Evolutionary conservation across 2,329 filamentous ascomycete genomes (phyloP), one percentile per base, ranked within the genome.

Genomic region (Calonectria leucothoes): DNA sequence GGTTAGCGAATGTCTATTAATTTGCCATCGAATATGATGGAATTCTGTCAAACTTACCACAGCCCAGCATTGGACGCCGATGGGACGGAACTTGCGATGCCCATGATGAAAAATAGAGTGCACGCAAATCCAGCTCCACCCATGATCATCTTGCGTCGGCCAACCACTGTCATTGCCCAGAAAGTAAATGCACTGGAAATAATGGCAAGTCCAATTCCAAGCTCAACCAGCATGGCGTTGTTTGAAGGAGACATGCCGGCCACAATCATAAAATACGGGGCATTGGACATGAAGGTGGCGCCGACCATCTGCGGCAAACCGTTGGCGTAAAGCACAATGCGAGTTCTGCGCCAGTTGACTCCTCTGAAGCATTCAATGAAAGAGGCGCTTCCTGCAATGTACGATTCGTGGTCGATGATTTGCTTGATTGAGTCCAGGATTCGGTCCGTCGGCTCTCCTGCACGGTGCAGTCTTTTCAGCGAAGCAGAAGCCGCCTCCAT

Each of bases 221-320:
- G 17, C 33, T 68, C 37, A 6, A 68, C 42, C 17, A 72, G 33
- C 70, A 72, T 63, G 1, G 45, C 52, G 12, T 39, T 31, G 27
- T 33, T 49, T 1, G 51, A 48, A 6, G 63, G 39, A 7, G 45
- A 55, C 52, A 65, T 59, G 15, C 70, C 70, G 23, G 66, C 70
- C 15, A 66, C 33, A 27, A 55, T 51, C 48, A 73, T 57, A 27
- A 65, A 73, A 31, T 73, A 73, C 2, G 59, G 25, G 17, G 57
- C 66, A 12, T 73, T 65, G 25, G 57, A 31, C 25, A 66, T 45
- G 57, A 73, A 66, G 6, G 59, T 59, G 6, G 51, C 31, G 4
- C 70, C 70, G 15, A 63, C 3, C 20, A 73, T 31, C 25, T 65
- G 48, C 6, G 39, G 25, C 20, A 69, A 5, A 17, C 48, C 27